Percentiles rank a stretch among this genome's conserved stretches.
Evolutionary conservation across 1,284 basidiomycete genomes (phyloP).

Genomic region (Cutaneotrichosporon sp.): DNA sequence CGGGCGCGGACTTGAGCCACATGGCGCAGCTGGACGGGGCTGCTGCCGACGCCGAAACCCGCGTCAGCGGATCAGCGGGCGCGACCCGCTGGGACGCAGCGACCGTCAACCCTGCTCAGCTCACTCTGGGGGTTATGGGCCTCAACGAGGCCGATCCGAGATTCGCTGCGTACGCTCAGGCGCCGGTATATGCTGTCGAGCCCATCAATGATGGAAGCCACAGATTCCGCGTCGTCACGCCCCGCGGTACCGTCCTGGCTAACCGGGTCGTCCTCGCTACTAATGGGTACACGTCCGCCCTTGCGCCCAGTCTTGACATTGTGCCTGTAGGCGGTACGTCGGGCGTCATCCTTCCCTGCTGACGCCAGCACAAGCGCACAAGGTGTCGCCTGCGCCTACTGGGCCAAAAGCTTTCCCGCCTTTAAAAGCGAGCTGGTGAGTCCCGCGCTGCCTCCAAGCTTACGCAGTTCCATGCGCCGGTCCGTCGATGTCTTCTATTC

Average conservation of each 20-base stretch:
- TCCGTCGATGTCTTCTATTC: slow-evolving; percentile 35
- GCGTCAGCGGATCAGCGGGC: slow-evolving; percentile 10
- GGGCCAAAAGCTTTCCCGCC: slow-evolving; percentile 12
- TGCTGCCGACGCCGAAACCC: slow-evolving; percentile 5
- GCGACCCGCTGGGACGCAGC: slow-evolving; percentile 30
- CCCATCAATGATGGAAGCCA: neutral
- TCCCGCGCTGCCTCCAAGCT: neutral
- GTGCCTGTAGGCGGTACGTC: no score
- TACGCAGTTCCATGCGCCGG: slow-evolving; percentile 27
- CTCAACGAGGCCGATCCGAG: slow-evolving; percentile 19
- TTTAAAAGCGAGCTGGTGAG: slow-evolving; percentile 23
- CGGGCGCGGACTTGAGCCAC: slow-evolving; percentile 9
- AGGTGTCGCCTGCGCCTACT: slow-evolving; percentile 27
- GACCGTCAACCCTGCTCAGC: slow-evolving; percentile 37
- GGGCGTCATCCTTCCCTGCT: neutral
- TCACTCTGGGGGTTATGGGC: slow-evolving; percentile 27
- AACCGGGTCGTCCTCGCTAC: slow-evolving; percentile 30
- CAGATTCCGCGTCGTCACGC: slow-evolving; percentile 28
- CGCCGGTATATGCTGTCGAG: slow-evolving; percentile 1
- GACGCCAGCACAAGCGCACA: slow-evolving; percentile 31
- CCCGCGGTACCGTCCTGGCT: slow-evolving; percentile 25
- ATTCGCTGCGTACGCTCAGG: slow-evolving; percentile 22
- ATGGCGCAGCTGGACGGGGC: slow-evolving; percentile 9
- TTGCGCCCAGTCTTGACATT: no score
- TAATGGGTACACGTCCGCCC: slow-evolving; percentile 24